A percentile compares a stretch with the other conserved stretches of the same genome.
Conservation (phyloP, 495 filamentous ascomycete genomes). For the Tricharina praecox region DNA sequence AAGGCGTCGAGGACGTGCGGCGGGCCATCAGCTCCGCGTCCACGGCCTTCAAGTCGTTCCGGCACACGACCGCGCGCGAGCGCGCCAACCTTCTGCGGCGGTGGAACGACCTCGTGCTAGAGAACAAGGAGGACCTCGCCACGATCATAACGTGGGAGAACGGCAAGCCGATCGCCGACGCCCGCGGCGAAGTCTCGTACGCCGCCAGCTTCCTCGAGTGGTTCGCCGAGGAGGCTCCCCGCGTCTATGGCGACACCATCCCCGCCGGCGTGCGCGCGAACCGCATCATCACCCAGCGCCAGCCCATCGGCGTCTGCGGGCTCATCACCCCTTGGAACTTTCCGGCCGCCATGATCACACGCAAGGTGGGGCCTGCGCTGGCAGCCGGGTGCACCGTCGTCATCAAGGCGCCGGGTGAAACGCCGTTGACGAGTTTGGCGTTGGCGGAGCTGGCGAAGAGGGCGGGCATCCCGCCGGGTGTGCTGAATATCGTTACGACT, state of each 20-base stretch:
- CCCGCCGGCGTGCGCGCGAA: constrained; percentile 50
- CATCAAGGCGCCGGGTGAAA: constrained; percentile 69
- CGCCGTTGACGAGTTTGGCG: constrained; percentile 67
- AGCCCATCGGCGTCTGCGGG: constrained; percentile 86
- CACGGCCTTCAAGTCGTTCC: constrained; percentile 59
- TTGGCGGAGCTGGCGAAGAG: constrained; percentile 65
- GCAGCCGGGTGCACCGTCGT: constrained; percentile 76
- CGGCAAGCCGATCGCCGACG: constrained; percentile 54
- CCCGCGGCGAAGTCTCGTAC: constrained; percentile 54
- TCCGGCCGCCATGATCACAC: constrained; percentile 80
- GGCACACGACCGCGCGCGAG: constrained; percentile 58
- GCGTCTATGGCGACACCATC: constrained; percentile 46
- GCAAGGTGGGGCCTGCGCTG: constrained; percentile 73
- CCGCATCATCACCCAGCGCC: constrained; percentile 60
- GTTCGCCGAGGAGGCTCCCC: constrained; percentile 60
- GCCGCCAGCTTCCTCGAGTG: constrained; percentile 62
- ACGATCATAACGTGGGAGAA: constrained; percentile 78
- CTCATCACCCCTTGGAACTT: constrained; percentile 97
- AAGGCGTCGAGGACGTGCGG: constrained; percentile 42
- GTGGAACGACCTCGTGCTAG: constrained; percentile 81
- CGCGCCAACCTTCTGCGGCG: constrained; percentile 65
- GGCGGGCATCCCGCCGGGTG: constrained; percentile 70
- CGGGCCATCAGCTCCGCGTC: constrained; percentile 46
- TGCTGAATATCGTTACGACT: constrained; percentile 66
- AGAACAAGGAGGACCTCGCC: constrained; percentile 74